Evolutionary conservation across 306 rosid genomes (phyloP).

Genomic region (Gillenia trifoliata): DNA sequence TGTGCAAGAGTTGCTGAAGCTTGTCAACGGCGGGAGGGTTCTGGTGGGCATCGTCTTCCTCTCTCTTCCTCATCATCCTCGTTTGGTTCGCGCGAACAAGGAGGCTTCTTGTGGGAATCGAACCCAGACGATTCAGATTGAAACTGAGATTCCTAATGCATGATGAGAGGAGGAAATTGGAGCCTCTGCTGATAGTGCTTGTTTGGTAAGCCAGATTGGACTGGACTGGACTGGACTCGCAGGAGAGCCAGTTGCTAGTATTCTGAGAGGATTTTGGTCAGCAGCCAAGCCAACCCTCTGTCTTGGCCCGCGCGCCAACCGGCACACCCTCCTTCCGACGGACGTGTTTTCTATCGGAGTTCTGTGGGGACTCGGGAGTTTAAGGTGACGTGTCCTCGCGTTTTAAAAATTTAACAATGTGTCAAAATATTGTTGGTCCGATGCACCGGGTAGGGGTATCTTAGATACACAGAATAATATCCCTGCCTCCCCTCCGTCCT

Average conservation of each 20-base stretch:
- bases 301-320: too few relatives aligned
- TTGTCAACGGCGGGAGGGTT: not conserved
- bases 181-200: not conserved
- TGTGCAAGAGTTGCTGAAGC: constrained; percentile 8
- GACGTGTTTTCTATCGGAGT: too few relatives aligned
- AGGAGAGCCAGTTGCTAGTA: too few relatives aligned
- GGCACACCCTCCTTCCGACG: too few relatives aligned
- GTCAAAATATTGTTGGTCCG: too few relatives aligned
- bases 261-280: too few relatives aligned
- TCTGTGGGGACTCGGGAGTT: too few relatives aligned
- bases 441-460: too few relatives aligned
- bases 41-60: not conserved
- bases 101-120: not conserved
- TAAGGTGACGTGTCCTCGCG: too few relatives aligned
- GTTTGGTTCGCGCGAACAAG: not conserved
- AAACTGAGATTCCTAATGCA: not conserved
- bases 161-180: not conserved
- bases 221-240: not conserved
- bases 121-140: not conserved
- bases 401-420: too few relatives aligned
- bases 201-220: not conserved
- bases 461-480: too few relatives aligned
- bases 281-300: too few relatives aligned
- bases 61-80: constrained; percentile 1
- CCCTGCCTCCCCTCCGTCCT: not conserved